These are phyloP conservation scores for Epichloe festucae DNA, from an alignment of 2,329 filamentous ascomycete genomes.

Conservation along the genomic window DNA sequence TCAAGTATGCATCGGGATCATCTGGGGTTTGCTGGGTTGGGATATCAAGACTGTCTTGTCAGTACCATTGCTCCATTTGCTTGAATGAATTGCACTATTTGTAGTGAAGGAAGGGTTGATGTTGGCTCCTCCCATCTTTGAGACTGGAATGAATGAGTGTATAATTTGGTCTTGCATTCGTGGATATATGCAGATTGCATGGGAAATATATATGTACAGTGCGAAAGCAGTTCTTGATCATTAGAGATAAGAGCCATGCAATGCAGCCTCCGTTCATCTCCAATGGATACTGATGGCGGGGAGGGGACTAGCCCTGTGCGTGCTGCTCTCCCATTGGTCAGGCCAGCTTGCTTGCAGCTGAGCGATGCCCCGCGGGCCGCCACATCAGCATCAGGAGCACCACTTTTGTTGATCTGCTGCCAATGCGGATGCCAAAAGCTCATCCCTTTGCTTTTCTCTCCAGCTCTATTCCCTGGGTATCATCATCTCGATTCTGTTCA, in stretches of 20 bases:
- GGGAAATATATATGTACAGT: not conserved
- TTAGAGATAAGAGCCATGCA: no score
- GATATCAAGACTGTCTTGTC: no score
- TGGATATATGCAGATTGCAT: no score
- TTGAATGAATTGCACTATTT: no score
- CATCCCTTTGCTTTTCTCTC: not conserved
- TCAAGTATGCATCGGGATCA: no score
- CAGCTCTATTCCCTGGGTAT: constrained; percentile 15
- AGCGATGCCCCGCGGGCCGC: not conserved
- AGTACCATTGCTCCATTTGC: no score
- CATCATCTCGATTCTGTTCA: constrained; percentile 21
- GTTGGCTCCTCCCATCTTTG: no score
- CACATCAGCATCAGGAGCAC: not conserved
- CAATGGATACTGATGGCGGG: not conserved
- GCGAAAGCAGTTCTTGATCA: not conserved
- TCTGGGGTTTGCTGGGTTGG: no score
- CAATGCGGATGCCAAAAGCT: not conserved
- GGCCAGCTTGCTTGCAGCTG: not conserved
- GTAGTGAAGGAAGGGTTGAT: no score
- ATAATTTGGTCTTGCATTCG: no score
- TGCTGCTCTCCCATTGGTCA: not conserved
- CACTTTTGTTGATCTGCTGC: not conserved
- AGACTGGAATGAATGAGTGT: no score
- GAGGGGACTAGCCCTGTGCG: not conserved
- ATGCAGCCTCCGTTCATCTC: not conserved